phyloP scores from a whole-genome alignment of 2,329 filamentous ascomycete genomes.

The Xylariaceae sp. region DNA sequence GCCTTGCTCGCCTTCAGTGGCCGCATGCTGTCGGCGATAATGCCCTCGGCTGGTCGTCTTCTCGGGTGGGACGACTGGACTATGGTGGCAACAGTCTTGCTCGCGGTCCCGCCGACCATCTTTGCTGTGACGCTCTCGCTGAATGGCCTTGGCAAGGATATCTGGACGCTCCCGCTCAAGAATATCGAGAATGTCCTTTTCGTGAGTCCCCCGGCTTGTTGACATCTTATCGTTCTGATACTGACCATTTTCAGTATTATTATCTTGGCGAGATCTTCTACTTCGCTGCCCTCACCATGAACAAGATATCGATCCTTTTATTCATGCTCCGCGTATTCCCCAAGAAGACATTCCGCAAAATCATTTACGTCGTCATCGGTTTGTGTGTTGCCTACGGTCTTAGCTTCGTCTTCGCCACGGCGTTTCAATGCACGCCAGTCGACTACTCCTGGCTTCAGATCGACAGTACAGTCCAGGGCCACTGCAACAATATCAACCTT shows the following conservation, averaged over 20 bases:
- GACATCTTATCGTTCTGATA: not conserved
- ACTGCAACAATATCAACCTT: constrained; percentile 33
- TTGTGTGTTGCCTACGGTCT: constrained; percentile 26
- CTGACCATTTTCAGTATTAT: constrained; percentile 20
- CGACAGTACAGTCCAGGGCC: constrained; percentile 18
- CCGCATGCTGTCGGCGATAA: constrained; percentile 10
- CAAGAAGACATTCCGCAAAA: constrained; percentile 23
- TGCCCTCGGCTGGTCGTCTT: constrained; percentile 7
- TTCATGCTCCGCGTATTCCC: constrained; percentile 36
- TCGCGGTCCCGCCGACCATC: constrained; percentile 15
- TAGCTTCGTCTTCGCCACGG: constrained; percentile 21
- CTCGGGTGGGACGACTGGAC: constrained; percentile 18
- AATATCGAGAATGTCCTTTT: constrained; percentile 19
- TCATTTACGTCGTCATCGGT: constrained; percentile 27
- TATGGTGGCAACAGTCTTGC: constrained; percentile 7
- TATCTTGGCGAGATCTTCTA: constrained; percentile 36
- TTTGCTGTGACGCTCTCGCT: constrained; percentile 14
- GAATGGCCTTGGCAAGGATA: constrained; percentile 19
- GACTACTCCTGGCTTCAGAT: constrained; percentile 31
- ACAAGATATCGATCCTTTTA: constrained; percentile 34
- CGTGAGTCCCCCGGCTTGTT: constrained; percentile 1
- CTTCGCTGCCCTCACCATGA: constrained; percentile 32
- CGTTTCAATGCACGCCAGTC: constrained; percentile 35
- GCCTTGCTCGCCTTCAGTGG: constrained; percentile 9
- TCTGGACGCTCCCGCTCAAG: constrained; percentile 16